These are phyloP conservation scores for Phlegmacium glaucopus DNA, from an alignment of 768 basidiomycete genomes.

Conservation along the genomic window DNA sequence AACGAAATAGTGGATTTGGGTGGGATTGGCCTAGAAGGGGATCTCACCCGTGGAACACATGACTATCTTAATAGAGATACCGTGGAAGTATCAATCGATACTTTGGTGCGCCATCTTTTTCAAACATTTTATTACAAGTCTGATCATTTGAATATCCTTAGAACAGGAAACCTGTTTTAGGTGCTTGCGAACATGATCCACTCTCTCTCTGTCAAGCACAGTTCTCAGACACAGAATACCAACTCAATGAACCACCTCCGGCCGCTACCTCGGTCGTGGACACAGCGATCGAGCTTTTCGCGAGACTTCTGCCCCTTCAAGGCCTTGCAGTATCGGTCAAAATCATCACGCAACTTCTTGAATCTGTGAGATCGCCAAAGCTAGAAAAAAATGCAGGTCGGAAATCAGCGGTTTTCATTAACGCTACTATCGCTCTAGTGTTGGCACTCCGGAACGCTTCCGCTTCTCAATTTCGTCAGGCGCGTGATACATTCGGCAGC, in stretches of 20 bases:
- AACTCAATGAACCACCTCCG: conserved; percentile 62
- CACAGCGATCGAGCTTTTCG: conserved; percentile 84
- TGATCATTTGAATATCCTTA: conserved; percentile 26
- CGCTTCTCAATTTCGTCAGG: conserved; percentile 49
- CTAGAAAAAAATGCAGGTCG: conserved; percentile 86
- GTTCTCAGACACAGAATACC: conserved; percentile 40
- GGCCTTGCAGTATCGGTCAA: conserved; percentile 56
- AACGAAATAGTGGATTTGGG: conserved; percentile 51
- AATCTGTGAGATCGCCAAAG: conserved; percentile 68
- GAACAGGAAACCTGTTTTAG: conserved; percentile 76
- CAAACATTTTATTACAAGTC: neutral
- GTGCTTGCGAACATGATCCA: conserved; percentile 85
- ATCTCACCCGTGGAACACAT: conserved; percentile 28
- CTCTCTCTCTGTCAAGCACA: conserved; percentile 61
- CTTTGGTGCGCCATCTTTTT: conserved; percentile 50
- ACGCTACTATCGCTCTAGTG: conserved; percentile 72
- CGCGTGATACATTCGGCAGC: conserved; percentile 65
- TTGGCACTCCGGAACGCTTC: conserved; percentile 62
- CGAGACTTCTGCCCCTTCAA: conserved; percentile 75
- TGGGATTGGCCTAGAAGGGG: conserved; percentile 31
- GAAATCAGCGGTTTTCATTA: conserved; percentile 79
- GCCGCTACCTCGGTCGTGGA: conserved; percentile 83
- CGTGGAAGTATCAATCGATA: conserved; percentile 77
- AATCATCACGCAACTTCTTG: conserved; percentile 55
- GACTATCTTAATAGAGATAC: conserved; percentile 71